phyloP scores from a whole-genome alignment of 345 rosid species.

The Carallia brachiata region DNA sequence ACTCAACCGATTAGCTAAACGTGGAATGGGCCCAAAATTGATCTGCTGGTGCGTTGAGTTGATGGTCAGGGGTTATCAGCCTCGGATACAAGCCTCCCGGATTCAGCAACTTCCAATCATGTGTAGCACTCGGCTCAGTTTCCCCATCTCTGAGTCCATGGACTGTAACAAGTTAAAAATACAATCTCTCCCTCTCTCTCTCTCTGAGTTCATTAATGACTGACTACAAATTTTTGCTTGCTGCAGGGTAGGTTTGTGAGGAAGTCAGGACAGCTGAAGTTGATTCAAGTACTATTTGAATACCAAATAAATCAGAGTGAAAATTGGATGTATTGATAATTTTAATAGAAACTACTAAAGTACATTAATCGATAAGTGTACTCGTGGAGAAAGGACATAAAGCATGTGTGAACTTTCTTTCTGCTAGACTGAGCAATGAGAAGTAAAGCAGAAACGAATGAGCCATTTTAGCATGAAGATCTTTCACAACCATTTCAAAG shows the following conservation, averaged over 20 bases:
- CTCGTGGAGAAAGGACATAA: too few species aligned
- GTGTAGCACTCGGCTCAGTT: constrained; percentile 32
- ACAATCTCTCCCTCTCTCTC: background rate
- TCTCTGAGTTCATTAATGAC: background rate
- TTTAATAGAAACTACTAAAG: too few species aligned
- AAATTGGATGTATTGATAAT: too few species aligned
- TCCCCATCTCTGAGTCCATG: constrained; percentile 41
- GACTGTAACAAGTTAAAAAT: constrained; percentile 34
- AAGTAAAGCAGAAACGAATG: too few species aligned
- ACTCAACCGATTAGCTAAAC: constrained; percentile 6
- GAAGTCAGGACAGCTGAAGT: constrained; percentile 25
- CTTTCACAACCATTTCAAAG: too few species aligned
- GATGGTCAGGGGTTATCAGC: background rate
- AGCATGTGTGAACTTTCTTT: too few species aligned
- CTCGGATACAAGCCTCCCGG: background rate
- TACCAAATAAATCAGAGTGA: too few species aligned
- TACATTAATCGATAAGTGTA: too few species aligned
- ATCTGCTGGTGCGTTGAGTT: constrained; percentile 15
- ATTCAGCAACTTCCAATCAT: background rate
- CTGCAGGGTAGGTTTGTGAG: constrained; percentile 17
- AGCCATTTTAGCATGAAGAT: too few species aligned
- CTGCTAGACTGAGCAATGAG: too few species aligned
- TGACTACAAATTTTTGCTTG: background rate
- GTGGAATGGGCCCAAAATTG: background rate
- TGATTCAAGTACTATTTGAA: too few species aligned